Base-by-base conservation (phyloP, 768 basidiomycete genomes). In the Mycena kentingensis region DNA sequence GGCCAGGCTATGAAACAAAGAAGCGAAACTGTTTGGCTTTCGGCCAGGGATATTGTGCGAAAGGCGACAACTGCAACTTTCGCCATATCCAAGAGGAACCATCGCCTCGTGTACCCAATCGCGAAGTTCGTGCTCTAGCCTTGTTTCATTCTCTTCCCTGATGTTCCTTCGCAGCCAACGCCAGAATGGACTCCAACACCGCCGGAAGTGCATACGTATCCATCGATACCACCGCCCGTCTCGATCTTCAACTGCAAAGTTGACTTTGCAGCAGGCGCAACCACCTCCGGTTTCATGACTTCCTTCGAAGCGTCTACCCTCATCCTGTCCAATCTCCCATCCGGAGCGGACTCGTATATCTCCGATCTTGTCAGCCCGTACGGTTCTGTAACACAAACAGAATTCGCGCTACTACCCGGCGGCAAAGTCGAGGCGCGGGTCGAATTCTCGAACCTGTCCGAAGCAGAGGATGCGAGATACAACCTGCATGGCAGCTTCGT, bases 401-500 rank as follows among this genome's bases (percentile, higher is more conserved):
- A 19, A 24, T 42, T 42, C 24, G n/a, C n/a, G n/a, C 41, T 24
- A 25, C 41, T 42, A 24, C 41, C 12, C 22, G 21, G 18, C 26
- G 41, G 41, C 6, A 6, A 26, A 27, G 41, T 42, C 5, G 22
- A 27, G 21, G 41, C 41, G 5, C 41, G 41, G 12, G 25, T 42
- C 41, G 41, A 42, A n/a, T 42, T 42, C 19, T 7, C 22, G 19
- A 24, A 42, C 41, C 11, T 5, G 12, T 5, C 41, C 12, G 12
- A 52, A n/a, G 58, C 58, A 15, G 54, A 54, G 13, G 24, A 55
- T 8, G 58, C 58, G 3, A 41, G 51, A 25, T 21, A 22, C 26
- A 49, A 50, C 12, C 54, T 60, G 3, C 49, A 60, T 43, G 58
- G 58, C n/a, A n/a, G n/a, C 0, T 38, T 24, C 13, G n/a, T 16